A percentile compares a stretch with the other conserved stretches of the same genome.
phyloP scores from a whole-genome alignment of 768 basidiomycete genomes.

The Pleurotus tuoliensis region DNA sequence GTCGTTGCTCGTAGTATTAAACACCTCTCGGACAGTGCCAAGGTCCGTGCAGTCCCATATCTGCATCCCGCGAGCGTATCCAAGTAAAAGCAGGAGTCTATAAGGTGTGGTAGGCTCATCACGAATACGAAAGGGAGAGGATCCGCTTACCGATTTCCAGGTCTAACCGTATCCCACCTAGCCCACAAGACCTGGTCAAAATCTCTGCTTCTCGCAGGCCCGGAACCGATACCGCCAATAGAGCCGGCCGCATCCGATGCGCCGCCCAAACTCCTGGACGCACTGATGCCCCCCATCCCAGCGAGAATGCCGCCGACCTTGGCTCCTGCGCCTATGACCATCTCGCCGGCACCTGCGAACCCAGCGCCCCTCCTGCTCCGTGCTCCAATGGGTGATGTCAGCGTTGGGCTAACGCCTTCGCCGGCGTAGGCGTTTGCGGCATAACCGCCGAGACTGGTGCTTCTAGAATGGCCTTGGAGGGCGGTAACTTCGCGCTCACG shows the following conservation, averaged over 20 bases:
- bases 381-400: background rate
- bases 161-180: constrained; percentile 34
- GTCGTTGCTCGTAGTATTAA: constrained; percentile 6
- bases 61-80: constrained; percentile 50
- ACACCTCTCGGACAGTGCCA: constrained; percentile 29
- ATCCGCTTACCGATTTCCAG: constrained; percentile 7
- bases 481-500: background rate
- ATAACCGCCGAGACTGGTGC: background rate
- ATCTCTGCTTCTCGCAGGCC: constrained; percentile 19
- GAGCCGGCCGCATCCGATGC: background rate
- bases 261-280: background rate
- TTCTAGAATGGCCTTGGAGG: background rate
- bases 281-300: constrained; percentile 1
- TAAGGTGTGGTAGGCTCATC: background rate
- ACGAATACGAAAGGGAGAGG: constrained; percentile 6
- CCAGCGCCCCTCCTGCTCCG: background rate
- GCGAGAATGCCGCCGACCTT: constrained; percentile 1
- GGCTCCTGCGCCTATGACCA: background rate
- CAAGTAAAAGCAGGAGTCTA: constrained; percentile 49
- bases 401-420: background rate
- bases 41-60: constrained; percentile 56
- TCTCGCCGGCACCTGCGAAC: background rate
- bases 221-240: constrained; percentile 10
- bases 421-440: background rate
- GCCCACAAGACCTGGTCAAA: constrained; percentile 34